Evolutionary conservation across 2,329 filamentous ascomycete species (phyloP).

Genomic region (Xylariomycetidae sp.): DNA sequence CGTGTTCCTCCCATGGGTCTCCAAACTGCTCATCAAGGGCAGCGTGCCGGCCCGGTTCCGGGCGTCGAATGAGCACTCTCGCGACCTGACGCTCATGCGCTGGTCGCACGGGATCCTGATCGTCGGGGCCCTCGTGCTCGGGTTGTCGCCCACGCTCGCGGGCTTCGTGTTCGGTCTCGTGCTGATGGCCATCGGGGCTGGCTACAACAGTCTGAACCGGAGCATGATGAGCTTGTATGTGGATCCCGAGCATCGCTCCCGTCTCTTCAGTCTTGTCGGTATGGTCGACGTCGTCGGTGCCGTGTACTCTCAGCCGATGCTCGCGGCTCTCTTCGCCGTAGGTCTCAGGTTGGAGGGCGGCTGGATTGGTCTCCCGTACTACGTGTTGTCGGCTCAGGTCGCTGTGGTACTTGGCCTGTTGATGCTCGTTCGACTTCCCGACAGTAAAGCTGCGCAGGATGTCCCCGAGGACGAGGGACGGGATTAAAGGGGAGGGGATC

Average conservation of each 20-base stretch:
- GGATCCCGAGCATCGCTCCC: conserved; percentile 23
- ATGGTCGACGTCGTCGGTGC: conserved; percentile 26
- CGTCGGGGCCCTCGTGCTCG: conserved; percentile 20
- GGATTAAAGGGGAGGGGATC: no score
- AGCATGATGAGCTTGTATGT: conserved; percentile 28
- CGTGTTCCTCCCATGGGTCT: conserved; percentile 23
- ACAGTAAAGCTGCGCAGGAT: no score
- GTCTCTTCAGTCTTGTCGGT: conserved; percentile 26
- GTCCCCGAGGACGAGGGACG: no score
- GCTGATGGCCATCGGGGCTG: conserved; percentile 24
- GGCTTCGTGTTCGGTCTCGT: conserved; percentile 23
- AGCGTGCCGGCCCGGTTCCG: conserved; percentile 13
- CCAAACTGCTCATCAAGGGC: conserved; percentile 13
- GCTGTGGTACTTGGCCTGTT: no score
- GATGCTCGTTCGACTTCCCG: no score
- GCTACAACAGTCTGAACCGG: conserved; percentile 20
- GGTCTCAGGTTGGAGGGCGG: conserved; percentile 21
- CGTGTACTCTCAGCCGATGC: conserved; percentile 23
- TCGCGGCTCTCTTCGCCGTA: conserved; percentile 26
- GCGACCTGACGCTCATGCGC: conserved; percentile 23
- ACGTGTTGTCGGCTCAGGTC: conserved; percentile 17
- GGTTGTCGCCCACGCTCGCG: conserved; percentile 18
- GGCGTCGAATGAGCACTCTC: conserved; percentile 19
- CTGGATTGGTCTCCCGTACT: conserved; percentile 28
- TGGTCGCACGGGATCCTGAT: conserved; percentile 20